Evolutionary conservation across 768 basidiomycete species (phyloP), one percentile per base, ranked within the genome.

Genomic region (Nidularia sp.): DNA sequence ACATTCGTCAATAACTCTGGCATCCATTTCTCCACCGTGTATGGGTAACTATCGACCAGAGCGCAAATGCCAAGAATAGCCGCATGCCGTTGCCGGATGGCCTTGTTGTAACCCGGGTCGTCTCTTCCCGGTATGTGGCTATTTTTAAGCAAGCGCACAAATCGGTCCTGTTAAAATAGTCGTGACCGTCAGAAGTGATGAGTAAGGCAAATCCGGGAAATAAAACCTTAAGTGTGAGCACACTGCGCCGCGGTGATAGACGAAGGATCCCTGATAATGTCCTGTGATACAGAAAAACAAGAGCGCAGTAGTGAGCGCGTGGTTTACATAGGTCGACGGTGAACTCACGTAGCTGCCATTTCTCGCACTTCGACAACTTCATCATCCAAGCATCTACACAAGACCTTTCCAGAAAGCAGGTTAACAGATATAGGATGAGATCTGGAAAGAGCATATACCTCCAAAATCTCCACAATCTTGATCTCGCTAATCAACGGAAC

Each of bases 11-110:
- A 70, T 43, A 97, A 77, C 45, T 85, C 83, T 0, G 94, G 91
- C 81, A 96, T 86, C 88, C 94, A 98, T 56, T 85, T 84, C 62
- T 96, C 96, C 10, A 98, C 88, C 1, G 93, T 94, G 69, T 97
- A 97, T 0, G 96, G 96, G 65, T 90, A 96, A 52, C 93, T 95
- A 60, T 95, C 91, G 34, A 98, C 83, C 33, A 98, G 73, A 4
- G 96, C 92, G 57, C 91, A 92, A 43, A 95, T 85, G n/a, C 96
- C 96, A 46, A 98, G 77, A 52, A 98, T 89, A 1, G 93, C 93
- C 25, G 91, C 90, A 66, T 97, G 93, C 22, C 90, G 80, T 62
- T 87, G 82, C 29, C 91, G 83, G 10, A 95, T 71, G 5, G 86
- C 81, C 45, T 75, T 72, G 53, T 80, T 85, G 66, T 94, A 95